Evolutionary conservation across 2,329 filamentous ascomycete species (phyloP).

Genomic region (Paecilomyces variotii): DNA sequence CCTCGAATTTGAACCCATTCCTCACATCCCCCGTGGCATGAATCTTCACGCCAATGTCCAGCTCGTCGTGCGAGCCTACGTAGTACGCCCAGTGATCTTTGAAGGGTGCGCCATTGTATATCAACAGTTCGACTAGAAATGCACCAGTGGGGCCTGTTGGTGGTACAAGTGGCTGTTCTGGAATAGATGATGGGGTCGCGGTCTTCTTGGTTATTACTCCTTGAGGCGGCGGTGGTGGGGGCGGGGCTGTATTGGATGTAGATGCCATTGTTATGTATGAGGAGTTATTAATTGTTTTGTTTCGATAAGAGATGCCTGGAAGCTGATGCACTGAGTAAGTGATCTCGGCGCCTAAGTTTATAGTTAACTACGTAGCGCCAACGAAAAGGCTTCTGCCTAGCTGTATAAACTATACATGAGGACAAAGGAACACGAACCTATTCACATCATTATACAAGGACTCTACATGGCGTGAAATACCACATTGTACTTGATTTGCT

Average conservation of each 20-base stretch:
- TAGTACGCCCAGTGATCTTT: constrained; percentile 32
- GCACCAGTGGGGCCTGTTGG: constrained; percentile 4
- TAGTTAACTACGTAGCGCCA: no score
- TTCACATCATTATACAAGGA: no score
- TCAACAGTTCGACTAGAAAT: constrained; percentile 21
- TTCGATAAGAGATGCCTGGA: not conserved
- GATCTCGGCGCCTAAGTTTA: no score
- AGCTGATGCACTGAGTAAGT: no score
- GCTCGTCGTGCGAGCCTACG: constrained; percentile 10
- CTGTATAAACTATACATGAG: no score
- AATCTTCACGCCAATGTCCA: constrained; percentile 18
- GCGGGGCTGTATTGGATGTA: not conserved
- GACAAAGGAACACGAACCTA: no score
- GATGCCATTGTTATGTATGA: not conserved
- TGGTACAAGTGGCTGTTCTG: not conserved
- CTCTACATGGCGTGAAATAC: no score
- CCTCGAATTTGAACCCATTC: constrained; percentile 23
- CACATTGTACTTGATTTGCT: no score
- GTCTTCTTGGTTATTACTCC: not conserved
- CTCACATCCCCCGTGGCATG: constrained; percentile 25
- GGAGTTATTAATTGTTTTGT: not conserved
- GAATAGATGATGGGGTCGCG: not conserved
- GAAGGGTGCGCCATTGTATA: constrained; percentile 25
- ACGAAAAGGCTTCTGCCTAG: no score
- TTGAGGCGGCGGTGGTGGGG: not conserved